phyloP scores from a whole-genome alignment of 345 rosid species.

The Citrus unshiu region DNA sequence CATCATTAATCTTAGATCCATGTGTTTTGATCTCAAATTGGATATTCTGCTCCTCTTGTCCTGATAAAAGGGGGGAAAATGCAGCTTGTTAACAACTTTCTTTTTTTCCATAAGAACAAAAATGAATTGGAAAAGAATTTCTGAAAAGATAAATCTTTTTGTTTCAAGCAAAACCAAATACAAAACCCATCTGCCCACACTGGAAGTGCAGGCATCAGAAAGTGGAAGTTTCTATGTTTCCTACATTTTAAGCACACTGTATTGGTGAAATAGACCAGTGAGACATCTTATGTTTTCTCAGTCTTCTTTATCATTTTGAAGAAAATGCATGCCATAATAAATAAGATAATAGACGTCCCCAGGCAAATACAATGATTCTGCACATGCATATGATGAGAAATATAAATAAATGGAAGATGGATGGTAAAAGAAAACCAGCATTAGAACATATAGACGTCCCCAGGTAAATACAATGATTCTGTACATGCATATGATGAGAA shows the following conservation, averaged over 20 bases:
- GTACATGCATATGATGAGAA: neutral
- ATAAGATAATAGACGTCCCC: neutral
- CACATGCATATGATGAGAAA: neutral
- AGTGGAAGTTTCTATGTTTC: neutral
- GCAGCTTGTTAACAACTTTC: neutral
- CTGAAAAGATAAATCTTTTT: neutral
- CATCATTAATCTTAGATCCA: conserved; percentile 50
- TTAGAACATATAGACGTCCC: neutral
- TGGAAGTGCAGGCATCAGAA: neutral
- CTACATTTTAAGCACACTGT: neutral
- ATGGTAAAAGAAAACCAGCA: neutral
- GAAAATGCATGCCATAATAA: neutral
- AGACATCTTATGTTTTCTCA: neutral
- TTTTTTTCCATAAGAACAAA: too few species aligned
- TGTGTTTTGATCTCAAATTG: conserved; percentile 85
- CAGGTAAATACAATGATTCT: neutral
- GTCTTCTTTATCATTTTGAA: neutral
- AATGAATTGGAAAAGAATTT: neutral
- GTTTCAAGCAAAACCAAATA: neutral
- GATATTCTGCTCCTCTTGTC: conserved; percentile 81
- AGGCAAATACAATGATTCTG: neutral
- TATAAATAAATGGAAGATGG: neutral
- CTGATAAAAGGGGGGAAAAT: conserved; percentile 35
- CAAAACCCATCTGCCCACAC: neutral
- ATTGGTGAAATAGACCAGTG: neutral